Conservation (phyloP, 768 basidiomycete genomes). For the Russula sp. region DNA sequence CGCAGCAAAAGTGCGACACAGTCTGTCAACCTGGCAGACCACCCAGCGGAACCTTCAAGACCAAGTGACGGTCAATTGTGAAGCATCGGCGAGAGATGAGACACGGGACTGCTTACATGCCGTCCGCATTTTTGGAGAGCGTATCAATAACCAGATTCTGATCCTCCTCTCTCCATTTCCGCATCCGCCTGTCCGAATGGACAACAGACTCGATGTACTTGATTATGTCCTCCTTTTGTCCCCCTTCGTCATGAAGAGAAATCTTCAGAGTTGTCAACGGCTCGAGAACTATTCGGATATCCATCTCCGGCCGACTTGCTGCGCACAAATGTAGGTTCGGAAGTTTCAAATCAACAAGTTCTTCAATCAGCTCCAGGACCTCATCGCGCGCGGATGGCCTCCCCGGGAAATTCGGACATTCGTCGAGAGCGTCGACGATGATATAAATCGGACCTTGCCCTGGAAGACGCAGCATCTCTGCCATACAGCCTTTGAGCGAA, state of each 20-base stretch:
- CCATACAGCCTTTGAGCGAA: background rate
- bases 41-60: background rate
- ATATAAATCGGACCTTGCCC: background rate
- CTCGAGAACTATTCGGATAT: constrained; percentile 3
- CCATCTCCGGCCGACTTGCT: constrained; percentile 10
- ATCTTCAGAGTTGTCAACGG: background rate
- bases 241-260: constrained; percentile 8
- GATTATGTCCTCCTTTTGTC: constrained; percentile 1
- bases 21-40: background rate
- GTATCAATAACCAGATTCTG: background rate
- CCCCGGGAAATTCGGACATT: constrained; percentile 11
- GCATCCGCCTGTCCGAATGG: constrained; percentile 6
- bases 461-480: background rate
- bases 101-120: constrained; percentile 18
- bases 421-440: constrained; percentile 13
- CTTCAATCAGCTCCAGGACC: background rate
- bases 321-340: constrained; percentile 8
- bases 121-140: constrained; percentile 3
- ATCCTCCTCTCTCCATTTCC: constrained; percentile 9
- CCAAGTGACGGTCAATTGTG: background rate
- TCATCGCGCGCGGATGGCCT: constrained; percentile 7
- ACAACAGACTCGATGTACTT: constrained; percentile 3
- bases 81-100: rapidly evolving
- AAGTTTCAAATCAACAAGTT: background rate
- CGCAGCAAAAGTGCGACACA: background rate